Conservation (phyloP, 352 stramenopile species). For the Albugo candida region DNA sequence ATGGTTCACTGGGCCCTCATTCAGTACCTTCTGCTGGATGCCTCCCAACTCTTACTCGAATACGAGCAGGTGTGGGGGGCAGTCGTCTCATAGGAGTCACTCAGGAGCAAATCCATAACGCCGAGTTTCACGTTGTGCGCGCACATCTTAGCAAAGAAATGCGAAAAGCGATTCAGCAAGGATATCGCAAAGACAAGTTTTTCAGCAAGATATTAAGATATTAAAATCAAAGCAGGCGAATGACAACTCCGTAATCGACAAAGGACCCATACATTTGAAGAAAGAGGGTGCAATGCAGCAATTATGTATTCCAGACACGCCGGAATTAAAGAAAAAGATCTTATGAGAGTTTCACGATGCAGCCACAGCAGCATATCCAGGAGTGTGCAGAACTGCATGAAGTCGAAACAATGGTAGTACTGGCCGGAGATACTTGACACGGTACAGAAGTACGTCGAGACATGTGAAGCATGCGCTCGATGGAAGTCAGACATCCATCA, state of each 20-base stretch:
- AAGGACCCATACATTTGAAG: neutral
- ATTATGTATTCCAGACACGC: slow-evolving; percentile 1
- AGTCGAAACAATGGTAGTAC: slow-evolving; percentile 3
- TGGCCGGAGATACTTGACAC: no score
- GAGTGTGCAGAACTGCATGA: neutral
- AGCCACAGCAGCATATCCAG: no score
- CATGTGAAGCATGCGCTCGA: slow-evolving; percentile 5
- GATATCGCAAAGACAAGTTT: neutral
- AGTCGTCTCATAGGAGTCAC: no score
- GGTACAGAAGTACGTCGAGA: no score
- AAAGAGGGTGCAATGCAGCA: neutral
- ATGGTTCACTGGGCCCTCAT: no score
- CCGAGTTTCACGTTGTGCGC: neutral
- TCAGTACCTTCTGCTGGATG: no score
- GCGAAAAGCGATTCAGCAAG: neutral
- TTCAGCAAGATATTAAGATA: neutral
- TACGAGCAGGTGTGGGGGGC: no score
- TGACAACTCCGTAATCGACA: neutral
- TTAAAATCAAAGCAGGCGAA: neutral
- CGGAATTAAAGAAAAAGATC: neutral
- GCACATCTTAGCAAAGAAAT: neutral
- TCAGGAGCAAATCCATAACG: slow-evolving; percentile 1
- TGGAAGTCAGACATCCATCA: no score
- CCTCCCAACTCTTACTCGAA: no score
- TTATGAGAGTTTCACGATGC: slow-evolving; percentile 2